A percentile compares a stretch with the other conserved stretches of the same genome.
Evolutionary conservation across 768 basidiomycete genomes (phyloP).

Genomic region (Agrocybe chaxingu): DNA sequence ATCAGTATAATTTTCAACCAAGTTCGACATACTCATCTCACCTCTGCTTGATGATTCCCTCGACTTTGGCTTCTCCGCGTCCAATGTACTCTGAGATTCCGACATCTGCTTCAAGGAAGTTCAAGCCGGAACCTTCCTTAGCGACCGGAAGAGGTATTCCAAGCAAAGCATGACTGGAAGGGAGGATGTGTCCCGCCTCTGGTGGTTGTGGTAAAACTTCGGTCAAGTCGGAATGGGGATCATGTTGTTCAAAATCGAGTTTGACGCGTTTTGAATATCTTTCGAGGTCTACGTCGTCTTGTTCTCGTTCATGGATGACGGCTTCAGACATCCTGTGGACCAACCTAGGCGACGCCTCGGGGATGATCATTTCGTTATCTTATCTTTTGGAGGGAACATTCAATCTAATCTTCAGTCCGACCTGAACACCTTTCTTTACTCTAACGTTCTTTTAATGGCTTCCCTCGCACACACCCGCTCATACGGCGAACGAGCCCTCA

Average conservation of each 20-base stretch:
- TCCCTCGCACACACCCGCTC: constrained; percentile 41
- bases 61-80: constrained; percentile 64
- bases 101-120: constrained; percentile 76
- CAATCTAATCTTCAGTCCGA: constrained; percentile 3
- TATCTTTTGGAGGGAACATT: constrained; percentile 7
- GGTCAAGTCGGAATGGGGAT: constrained; percentile 1
- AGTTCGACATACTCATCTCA: constrained; percentile 27
- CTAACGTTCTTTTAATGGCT: constrained; percentile 21
- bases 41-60: constrained; percentile 98
- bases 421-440: constrained; percentile 2
- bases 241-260: constrained; percentile 26
- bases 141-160: constrained; percentile 52
- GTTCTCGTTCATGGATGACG: constrained; percentile 49
- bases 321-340: constrained; percentile 22
- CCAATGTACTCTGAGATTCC: constrained; percentile 89
- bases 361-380: constrained; percentile 13
- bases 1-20: neutral
- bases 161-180: constrained; percentile 72
- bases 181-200: constrained; percentile 42
- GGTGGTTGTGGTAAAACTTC: constrained; percentile 4
- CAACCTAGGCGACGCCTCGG: neutral
- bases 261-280: constrained; percentile 43
- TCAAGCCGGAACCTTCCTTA: constrained; percentile 47
- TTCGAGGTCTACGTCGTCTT: constrained; percentile 40
- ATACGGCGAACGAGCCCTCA: constrained; percentile 59